These are phyloP conservation scores for Umbellularia californica DNA, from an alignment of 164 flowering plant genomes.

Conservation along the genomic window DNA sequence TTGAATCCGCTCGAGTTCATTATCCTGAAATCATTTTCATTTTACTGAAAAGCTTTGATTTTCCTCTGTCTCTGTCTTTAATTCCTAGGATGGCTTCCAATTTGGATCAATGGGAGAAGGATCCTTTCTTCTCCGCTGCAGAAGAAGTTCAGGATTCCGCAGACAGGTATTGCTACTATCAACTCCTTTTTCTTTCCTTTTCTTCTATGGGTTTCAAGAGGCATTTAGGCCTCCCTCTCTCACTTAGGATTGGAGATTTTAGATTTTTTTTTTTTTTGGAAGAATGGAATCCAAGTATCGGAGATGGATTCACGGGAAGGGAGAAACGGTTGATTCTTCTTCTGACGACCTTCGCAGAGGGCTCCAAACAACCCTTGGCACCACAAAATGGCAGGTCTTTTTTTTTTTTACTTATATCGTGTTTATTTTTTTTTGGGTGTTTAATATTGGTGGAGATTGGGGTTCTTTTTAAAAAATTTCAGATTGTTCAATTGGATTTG, in stretches of 20 bases:
- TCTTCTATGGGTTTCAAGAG: neutral
- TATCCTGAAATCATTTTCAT: no score
- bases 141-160: conserved; percentile 93
- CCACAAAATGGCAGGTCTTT: conserved; percentile 98
- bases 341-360: conserved; percentile 60
- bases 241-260: neutral
- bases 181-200: neutral
- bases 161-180: conserved; percentile 49
- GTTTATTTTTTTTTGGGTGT: neutral
- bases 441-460: no score
- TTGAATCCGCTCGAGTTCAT: no score
- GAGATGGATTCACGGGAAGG: conserved; percentile 68
- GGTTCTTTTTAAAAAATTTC: neutral
- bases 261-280: conserved; percentile 16
- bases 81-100: conserved; percentile 46
- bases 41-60: no score
- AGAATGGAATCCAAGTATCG: conserved; percentile 94
- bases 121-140: conserved; percentile 85
- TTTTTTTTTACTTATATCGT: neutral
- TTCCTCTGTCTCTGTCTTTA: no score
- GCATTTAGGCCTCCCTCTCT: no score
- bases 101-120: conserved; percentile 90
- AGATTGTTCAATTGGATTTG: neutral
- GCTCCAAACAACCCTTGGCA: conserved; percentile 67
- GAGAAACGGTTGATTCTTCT: conserved; percentile 26